Percentiles rank a stretch among this genome's conserved stretches.
phyloP scores from a whole-genome alignment of 331 rosid species.

The Erythrophleum ivorense region DNA sequence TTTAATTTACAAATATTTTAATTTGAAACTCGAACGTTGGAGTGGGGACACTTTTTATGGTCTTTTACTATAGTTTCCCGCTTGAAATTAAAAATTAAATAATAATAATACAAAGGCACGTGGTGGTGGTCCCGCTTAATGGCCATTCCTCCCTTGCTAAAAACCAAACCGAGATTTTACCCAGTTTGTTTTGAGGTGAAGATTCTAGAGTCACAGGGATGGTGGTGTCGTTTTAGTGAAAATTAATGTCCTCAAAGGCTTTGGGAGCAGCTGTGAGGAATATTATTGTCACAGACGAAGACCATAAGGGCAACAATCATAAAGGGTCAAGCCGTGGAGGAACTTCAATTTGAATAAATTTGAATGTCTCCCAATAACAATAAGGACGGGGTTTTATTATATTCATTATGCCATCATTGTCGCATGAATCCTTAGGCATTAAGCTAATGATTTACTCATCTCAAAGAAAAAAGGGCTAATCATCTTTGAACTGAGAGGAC shows the following conservation, averaged over 20 bases:
- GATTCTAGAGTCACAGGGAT: neutral
- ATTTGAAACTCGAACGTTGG: conserved; percentile 46
- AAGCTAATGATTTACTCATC: neutral
- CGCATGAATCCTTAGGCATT: neutral
- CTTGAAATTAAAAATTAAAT: neutral
- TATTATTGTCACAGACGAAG: neutral
- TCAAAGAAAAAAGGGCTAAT: no score
- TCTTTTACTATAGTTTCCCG: neutral
- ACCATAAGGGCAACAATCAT: neutral
- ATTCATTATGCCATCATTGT: conserved; percentile 10
- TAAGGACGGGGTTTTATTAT: neutral
- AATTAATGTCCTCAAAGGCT: neutral
- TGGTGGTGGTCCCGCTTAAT: conserved; percentile 41
- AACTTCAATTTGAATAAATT: conserved; percentile 34
- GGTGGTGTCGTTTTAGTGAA: neutral
- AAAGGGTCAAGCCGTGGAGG: neutral
- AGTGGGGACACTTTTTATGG: conserved; percentile 48
- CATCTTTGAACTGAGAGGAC: no score
- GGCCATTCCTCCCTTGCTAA: neutral
- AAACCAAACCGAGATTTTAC: neutral
- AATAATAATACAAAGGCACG: conserved; percentile 25
- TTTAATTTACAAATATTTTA: neutral
- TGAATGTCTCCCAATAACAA: neutral
- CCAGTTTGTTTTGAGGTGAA: neutral
- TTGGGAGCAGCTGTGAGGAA: neutral